These are phyloP conservation scores for Suillus subaureus DNA, from an alignment of 768 basidiomycete genomes.

Conservation along the genomic window DNA sequence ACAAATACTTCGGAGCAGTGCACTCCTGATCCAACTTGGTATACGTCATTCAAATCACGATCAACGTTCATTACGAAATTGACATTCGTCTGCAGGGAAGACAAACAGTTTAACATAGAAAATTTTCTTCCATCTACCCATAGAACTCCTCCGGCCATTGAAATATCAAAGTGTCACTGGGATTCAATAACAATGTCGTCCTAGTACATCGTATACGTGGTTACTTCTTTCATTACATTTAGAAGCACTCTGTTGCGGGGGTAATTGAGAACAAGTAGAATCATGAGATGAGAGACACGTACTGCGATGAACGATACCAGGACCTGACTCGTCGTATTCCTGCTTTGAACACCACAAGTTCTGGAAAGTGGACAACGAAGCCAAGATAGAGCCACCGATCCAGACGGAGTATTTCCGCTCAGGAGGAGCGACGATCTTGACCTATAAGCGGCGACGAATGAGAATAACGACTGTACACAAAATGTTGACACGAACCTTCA, in stretches of 20 bases:
- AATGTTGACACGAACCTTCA: conserved; percentile 59
- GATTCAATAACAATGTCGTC: conserved; percentile 22
- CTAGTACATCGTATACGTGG: conserved; percentile 28
- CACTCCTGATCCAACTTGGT: neutral
- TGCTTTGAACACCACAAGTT: conserved; percentile 94
- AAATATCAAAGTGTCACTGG: neutral
- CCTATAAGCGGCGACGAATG: conserved; percentile 36
- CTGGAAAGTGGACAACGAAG: conserved; percentile 94
- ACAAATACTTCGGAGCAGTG: neutral
- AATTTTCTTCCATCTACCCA: neutral
- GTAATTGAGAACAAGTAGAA: conserved; percentile 3
- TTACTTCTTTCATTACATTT: conserved; percentile 22
- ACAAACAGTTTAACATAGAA: neutral
- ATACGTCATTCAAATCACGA: neutral
- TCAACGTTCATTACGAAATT: neutral
- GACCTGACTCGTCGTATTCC: conserved; percentile 88
- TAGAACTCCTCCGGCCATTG: neutral
- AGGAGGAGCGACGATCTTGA: conserved; percentile 92
- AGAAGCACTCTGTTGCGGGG: conserved; percentile 26
- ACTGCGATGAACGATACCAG: conserved; percentile 81
- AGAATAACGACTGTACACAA: neutral
- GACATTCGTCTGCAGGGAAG: neutral
- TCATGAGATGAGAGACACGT: conserved; percentile 27
- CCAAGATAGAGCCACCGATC: conserved; percentile 87
- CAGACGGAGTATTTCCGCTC: conserved; percentile 97